Conservation (phyloP, 306 rosid genomes). For the Fragaria vesca region DNA sequence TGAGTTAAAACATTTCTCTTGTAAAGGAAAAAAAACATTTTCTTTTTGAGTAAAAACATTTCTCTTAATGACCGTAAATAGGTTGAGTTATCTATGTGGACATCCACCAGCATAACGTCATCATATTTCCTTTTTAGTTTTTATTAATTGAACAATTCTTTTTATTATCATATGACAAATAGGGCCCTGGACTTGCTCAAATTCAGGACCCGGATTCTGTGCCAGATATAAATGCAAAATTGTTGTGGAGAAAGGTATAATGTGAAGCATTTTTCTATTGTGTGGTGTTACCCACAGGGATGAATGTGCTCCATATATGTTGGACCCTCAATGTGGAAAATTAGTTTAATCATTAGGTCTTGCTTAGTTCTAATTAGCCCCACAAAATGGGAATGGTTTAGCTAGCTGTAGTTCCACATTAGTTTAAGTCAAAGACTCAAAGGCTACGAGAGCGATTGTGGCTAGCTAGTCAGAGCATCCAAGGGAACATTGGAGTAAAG, state of each 20-base stretch:
- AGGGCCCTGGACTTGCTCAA: constrained; percentile 2
- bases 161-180: background rate
- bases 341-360: background rate
- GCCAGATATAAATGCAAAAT: constrained; percentile 43
- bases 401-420: background rate
- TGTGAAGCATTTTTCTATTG: background rate
- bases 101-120: background rate
- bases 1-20: too few relatives aligned
- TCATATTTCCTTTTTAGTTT: background rate
- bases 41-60: too few relatives aligned
- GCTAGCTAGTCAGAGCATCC: constrained; percentile 8
- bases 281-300: background rate
- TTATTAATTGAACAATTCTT: background rate
- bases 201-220: constrained; percentile 29
- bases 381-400: constrained; percentile 20
- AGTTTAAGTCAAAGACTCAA: background rate
- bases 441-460: background rate
- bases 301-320: background rate
- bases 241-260: constrained; percentile 18
- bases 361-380: background rate
- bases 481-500: background rate
- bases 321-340: background rate
- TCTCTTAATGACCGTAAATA: background rate
- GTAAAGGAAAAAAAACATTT: too few relatives aligned
- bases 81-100: background rate